Evolutionary conservation across 192 early-diverging fungal species (phyloP), one percentile per base, ranked within the genome.

Genomic region (Coemansia sp.): DNA sequence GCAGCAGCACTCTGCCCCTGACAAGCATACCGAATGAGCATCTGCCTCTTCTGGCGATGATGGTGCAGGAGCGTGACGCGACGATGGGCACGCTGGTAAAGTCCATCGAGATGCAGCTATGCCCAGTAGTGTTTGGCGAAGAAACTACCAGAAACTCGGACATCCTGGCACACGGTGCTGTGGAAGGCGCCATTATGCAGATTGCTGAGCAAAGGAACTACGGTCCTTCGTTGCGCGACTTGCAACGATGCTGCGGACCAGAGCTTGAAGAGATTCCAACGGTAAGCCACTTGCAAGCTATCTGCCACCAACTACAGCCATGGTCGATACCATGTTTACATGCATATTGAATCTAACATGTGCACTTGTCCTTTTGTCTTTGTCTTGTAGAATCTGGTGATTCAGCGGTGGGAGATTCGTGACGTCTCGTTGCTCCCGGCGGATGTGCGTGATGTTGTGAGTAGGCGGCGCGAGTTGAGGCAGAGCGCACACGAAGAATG

Each of bases 351-450:
- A 10, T 14, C 13, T 41, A 41, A 41, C 17, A 41, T 41, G 13
- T 41, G 38, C 10, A 34, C 10, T 34, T 34, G 10, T 10, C 33
- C 10, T 44, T 25, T 48, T 25, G 0, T 2, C 45, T 48, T 44
- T 25, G 20, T n/a, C 37, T 38, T 47, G 20, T 38, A 29, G 30
- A 68, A 42, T 5, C 29, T 78, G 36, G 52, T 65, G 11, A 75
- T 71, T 8, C 65, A 75, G 36, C 72, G 79, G 14, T 81, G 79
- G 79, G 79, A 81, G 38, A 64, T 75, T 29, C 59, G 45, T 22
- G 68, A 81, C 38, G 25, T 65, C 15, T 14, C 34, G 15, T 25
- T 75, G 53, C 42, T 81, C 25, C 72, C 73, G 9, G 50, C 61
- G 3, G 69, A 72, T 41, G 62, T 72, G 25, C 62, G 59, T n/a